Base-by-base conservation (phyloP, 192 early-diverging fungal species). In the Geosiphon pyriformis region DNA sequence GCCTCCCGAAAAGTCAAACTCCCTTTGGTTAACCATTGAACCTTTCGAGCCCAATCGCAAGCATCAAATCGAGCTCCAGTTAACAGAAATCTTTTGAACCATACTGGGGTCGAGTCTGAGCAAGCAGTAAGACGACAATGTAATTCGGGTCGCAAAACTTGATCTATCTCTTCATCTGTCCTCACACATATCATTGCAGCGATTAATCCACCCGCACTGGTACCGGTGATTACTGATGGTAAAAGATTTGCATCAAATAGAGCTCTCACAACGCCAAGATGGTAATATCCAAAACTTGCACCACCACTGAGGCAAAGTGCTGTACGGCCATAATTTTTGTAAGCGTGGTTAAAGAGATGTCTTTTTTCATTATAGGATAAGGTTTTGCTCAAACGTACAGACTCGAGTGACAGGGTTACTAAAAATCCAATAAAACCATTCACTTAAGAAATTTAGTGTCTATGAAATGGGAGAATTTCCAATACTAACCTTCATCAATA, bases 1-100 rank as follows among this genome's bases (percentile, higher is more conserved):
- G 95, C 95, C 76, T 98, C 95, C 48, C 81, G 66, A 67, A 98
- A 98, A 0, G 95, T 98, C 70, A 92, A 68, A 20, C 86, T 85
- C 8, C 92, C 92, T 59, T 80, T 82, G 11, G 84, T 86, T 33
- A 87, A 74, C 82, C 87, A 85, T 61, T 87, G 83, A 4, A 77
- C 76, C 42, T 89, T 83, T 7, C 76, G 70, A 33, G 83, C 82
- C 87, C 87, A 89, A 25, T 85, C 82, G 34, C 79, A 75, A 8
- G 82, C 73, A 63, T 87, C 85, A 65, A 84, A 86, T 53, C 80
- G 48, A 32, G 82, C 74, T 12, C 84, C 84, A 0, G 78, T 76
- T 10, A 37, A 65, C 7, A 73, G 56, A 23, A 78, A 70, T 32
- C 77, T 76, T 22, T 54, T 42, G 4, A 77, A 27, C 78, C 82